Base-by-base conservation (phyloP, 371 early-diverging fungal genomes). In the Saksenaea oblongispora region DNA sequence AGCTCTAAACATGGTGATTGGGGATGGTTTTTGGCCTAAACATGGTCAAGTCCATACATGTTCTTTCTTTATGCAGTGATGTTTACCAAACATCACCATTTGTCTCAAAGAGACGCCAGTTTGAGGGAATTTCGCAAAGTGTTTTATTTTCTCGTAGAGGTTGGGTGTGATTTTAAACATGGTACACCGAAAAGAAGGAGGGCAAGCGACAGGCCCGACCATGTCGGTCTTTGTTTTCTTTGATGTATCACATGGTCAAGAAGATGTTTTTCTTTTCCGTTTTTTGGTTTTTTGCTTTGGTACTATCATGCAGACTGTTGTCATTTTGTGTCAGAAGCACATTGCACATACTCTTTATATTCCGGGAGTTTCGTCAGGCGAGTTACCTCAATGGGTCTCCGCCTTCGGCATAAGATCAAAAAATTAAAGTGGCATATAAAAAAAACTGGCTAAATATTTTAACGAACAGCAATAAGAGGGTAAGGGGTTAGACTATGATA, bases 1-100 rank as follows among this genome's bases (percentile, higher is more conserved):
- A 14, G 93, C 95, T 63, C 88, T 86, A 64, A 94, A 86, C 53
- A 96, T 77, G 4, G 94, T 92, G 8, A 86, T 88, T 61, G 87
- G 89, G 5, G 89, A 86, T 14, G 93, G 92, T 34, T 80, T 76
- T 64, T 89, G 89, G 51, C 94, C 93, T 93, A 61, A 4, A 13
- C 54, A 15, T 5, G 44, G 17, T 47, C 27, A 47, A 0, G 44
- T 24, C 14, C 26, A 41, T 22, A 24, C 26, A 41, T 22, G 24
- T 18, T 44, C 17, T n/a, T 28, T 27, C 3, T 26, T 61, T 44
- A 36, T 22, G 8, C 28, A 62, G 39, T 17, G 14, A 18, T 24
- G 75, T 72, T n/a, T 84, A 78, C 96, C 95, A 81, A 95, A 96
- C 84, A 92, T 89, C 67, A 95, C 94, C 94, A 96, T 94, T 79